Evolutionary conservation across 176 grass and related monocot species (phyloP).

Genomic region (Dactylis glomerata): DNA sequence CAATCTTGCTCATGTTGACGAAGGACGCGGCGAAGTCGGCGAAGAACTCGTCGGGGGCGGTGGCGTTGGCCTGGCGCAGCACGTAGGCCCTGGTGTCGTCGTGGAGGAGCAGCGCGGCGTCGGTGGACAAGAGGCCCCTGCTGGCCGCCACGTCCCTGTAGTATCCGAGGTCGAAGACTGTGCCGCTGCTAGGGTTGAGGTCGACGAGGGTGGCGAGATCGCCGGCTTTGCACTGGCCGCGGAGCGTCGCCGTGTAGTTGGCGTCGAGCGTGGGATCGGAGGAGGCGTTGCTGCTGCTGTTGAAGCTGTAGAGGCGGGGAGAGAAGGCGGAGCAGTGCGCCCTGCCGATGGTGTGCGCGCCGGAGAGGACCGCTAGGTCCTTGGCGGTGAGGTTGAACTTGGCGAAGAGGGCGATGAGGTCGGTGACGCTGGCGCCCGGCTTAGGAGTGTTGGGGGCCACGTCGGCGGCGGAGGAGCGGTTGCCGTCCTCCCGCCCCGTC

Average conservation of each 20-base stretch:
- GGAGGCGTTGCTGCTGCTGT: neutral
- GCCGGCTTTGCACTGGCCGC: constrained; percentile 18
- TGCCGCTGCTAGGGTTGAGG: constrained; percentile 20
- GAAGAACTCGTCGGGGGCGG: constrained; percentile 18
- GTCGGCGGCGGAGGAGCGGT: constrained; percentile 44
- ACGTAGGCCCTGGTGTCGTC: constrained; percentile 34
- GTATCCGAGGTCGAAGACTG: constrained; percentile 41
- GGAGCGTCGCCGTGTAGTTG: constrained; percentile 33
- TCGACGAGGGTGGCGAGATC: constrained; percentile 24
- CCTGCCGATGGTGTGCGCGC: constrained; percentile 48
- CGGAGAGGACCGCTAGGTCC: constrained; percentile 11
- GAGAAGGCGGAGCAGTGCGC: constrained; percentile 48
- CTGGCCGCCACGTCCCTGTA: constrained; percentile 26
- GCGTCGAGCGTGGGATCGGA: constrained; percentile 31
- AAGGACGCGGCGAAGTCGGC: constrained; percentile 38
- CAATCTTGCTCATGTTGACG: constrained; percentile 39
- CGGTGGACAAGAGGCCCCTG: constrained; percentile 39
- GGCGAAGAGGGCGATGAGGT: constrained; percentile 29
- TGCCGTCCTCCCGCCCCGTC: constrained; percentile 53
- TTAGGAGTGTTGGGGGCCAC: constrained; percentile 29
- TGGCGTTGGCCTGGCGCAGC: constrained; percentile 36
- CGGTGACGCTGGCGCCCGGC: constrained; percentile 36
- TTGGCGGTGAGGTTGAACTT: constrained; percentile 16
- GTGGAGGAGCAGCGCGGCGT: constrained; percentile 39
- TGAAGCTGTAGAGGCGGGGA: constrained; percentile 45